Percentiles rank a stretch among this genome's conserved stretches.
Conservation (phyloP, 257 asterid species). For the Solanum tacnaense region DNA sequence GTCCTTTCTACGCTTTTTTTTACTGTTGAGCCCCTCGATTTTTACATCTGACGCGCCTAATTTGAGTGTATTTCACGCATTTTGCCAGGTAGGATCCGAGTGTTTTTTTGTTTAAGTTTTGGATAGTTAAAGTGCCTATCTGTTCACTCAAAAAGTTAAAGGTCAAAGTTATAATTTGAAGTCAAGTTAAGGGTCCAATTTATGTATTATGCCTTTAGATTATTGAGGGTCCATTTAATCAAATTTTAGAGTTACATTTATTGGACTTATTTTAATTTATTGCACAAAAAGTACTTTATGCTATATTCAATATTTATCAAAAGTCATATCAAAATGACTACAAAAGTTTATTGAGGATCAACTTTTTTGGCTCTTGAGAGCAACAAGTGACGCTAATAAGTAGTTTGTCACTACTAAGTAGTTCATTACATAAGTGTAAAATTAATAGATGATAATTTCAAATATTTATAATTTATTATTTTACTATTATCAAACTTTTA, state of each 20-base stretch:
- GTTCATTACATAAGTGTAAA: background rate
- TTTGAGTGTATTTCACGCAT: too few species aligned
- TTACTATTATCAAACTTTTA: background rate
- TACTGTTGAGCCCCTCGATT: too few species aligned
- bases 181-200: too few species aligned
- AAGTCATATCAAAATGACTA: background rate
- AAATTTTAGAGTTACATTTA: background rate
- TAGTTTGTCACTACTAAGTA: background rate
- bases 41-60: too few species aligned
- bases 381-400: background rate
- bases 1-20: too few species aligned
- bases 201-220: too few species aligned
- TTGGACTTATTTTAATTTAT: background rate
- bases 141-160: too few species aligned
- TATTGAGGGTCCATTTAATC: background rate
- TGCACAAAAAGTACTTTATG: background rate
- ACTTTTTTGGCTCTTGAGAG: background rate
- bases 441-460: background rate
- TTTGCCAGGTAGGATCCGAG: too few species aligned
- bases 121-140: too few species aligned
- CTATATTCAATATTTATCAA: background rate
- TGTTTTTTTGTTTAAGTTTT: too few species aligned
- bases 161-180: too few species aligned
- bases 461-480: background rate
- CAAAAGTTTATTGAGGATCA: background rate